These are phyloP conservation scores for Ciborinia camelliae DNA, from an alignment of 2,329 filamentous ascomycete species.

Conservation along the genomic window DNA sequence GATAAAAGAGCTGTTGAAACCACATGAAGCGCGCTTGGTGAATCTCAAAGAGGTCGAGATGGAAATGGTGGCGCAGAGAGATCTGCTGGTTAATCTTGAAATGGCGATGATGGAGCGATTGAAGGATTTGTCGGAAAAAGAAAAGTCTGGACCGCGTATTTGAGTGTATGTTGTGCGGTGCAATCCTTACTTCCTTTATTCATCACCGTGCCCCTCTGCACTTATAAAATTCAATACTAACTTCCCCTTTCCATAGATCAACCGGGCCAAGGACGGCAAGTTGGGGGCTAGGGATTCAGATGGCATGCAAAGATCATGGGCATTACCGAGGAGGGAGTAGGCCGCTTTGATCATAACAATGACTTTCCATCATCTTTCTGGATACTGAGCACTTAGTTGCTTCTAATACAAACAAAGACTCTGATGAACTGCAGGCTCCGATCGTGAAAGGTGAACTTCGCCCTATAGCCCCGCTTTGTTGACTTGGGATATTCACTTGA, in stretches of 20 bases:
- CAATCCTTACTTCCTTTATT: background rate
- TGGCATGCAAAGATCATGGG: background rate
- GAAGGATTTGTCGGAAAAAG: background rate
- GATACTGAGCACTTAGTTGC: background rate
- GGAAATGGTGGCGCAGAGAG: background rate
- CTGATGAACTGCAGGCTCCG: background rate
- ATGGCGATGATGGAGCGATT: background rate
- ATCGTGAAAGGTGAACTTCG: background rate
- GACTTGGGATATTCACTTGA: background rate
- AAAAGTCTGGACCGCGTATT: rapidly evolving
- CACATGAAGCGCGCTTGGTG: too few species aligned
- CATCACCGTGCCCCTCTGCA: too few species aligned
- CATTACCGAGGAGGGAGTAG: too few species aligned
- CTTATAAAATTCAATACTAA: background rate
- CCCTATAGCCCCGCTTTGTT: too few species aligned
- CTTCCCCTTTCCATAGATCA: background rate
- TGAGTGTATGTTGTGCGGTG: background rate
- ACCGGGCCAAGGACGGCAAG: background rate
- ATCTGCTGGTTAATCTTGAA: rapidly evolving
- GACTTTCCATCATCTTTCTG: background rate
- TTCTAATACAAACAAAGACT: background rate
- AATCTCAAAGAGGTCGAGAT: too few species aligned
- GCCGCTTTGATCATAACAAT: background rate
- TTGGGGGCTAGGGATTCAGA: background rate
- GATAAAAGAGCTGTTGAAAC: too few species aligned